Percentiles rank a stretch among this genome's conserved stretches.
phyloP scores from a whole-genome alignment of 176 grass and related monocot species.

The Thinopyrum elongatum region DNA sequence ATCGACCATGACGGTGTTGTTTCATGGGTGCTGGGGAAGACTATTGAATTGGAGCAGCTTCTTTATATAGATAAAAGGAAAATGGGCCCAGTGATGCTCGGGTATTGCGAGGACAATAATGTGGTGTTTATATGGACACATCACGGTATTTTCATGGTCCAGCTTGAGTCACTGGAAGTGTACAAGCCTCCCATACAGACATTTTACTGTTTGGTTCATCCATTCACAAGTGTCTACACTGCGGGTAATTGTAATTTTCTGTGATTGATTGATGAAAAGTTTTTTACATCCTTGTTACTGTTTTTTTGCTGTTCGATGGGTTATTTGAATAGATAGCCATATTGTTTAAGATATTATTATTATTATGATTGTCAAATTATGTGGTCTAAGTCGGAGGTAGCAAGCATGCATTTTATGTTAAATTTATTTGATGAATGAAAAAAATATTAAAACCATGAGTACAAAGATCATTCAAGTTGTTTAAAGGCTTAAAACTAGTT shows the following conservation, averaged over 20 bases:
- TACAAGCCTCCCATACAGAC: neutral
- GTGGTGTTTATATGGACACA: neutral
- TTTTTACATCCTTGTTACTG: neutral
- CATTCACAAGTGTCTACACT: neutral
- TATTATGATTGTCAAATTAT: neutral
- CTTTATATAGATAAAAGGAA: neutral
- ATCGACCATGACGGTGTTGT: neutral
- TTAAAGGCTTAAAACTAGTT: neutral
- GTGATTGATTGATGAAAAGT: neutral
- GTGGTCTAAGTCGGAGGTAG: neutral
- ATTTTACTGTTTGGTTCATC: neutral
- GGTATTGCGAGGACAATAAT: neutral
- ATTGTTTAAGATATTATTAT: neutral
- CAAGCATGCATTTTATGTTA: neutral
- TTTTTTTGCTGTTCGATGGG: too few species aligned
- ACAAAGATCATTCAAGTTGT: too few species aligned
- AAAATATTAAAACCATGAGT: too few species aligned
- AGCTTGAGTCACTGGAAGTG: neutral
- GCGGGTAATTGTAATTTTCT: neutral
- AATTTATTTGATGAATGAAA: neutral
- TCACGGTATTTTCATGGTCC: neutral
- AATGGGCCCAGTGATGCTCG: neutral
- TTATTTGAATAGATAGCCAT: neutral
- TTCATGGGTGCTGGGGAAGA: conserved; percentile 1
- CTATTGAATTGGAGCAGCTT: neutral